Evolutionary conservation across 2,329 filamentous ascomycete genomes (phyloP).

Genomic region (Phaeosphaeriaceae sp.): DNA sequence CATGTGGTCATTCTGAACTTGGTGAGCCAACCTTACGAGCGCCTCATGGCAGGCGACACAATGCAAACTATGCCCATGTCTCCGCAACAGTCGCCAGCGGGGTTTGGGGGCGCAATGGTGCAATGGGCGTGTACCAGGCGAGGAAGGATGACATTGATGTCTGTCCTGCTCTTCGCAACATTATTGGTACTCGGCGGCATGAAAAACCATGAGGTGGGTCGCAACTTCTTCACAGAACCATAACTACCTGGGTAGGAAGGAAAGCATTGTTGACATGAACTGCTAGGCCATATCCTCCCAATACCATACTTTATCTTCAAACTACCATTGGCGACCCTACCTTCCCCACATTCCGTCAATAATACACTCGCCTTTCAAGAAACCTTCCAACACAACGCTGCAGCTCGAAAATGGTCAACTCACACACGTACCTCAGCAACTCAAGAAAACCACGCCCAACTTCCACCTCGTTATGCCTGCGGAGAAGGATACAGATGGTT

Average conservation of each 20-base stretch:
- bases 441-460: conserved; percentile 43
- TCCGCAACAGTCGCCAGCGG: conserved; percentile 27
- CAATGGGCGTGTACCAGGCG: conserved; percentile 39
- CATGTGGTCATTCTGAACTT: background rate
- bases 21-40: background rate
- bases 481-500: conserved; percentile 54
- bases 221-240: background rate
- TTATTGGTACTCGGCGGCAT: conserved; percentile 28
- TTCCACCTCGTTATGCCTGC: conserved; percentile 65
- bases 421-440: conserved; percentile 30
- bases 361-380: conserved; percentile 34
- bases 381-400: conserved; percentile 42
- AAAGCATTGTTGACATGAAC: conserved; percentile 7
- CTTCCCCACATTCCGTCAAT: conserved; percentile 30
- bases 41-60: conserved; percentile 28
- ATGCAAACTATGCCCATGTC: conserved; percentile 36
- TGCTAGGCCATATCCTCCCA: conserved; percentile 30
- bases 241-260: background rate
- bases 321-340: conserved; percentile 39
- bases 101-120: conserved; percentile 35
- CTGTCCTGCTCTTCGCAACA: conserved; percentile 22
- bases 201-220: conserved; percentile 28
- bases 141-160: conserved; percentile 34
- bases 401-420: conserved; percentile 43
- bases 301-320: conserved; percentile 34